These are phyloP conservation scores for Deinandra increscens DNA, from an alignment of 129 eudicot species.

Conservation along the genomic window DNA sequence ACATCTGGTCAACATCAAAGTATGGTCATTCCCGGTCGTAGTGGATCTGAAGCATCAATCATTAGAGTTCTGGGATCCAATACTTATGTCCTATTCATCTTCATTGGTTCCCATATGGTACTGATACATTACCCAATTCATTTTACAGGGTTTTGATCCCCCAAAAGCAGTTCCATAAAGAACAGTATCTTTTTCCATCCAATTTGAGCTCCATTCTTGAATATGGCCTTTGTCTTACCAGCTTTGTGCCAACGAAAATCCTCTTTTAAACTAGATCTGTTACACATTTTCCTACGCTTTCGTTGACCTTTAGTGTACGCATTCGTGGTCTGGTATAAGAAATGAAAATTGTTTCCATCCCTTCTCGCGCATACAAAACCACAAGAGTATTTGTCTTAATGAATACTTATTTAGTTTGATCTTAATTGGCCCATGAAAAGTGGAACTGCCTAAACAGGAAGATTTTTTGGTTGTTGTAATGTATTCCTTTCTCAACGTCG, in stretches of 20 bases:
- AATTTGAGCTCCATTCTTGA: conserved; percentile 50
- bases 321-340: conserved; percentile 62
- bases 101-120: conserved; percentile 71
- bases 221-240: conserved; percentile 71
- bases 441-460: conserved; percentile 59
- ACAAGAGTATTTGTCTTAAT: not conserved
- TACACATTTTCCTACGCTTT: conserved; percentile 70
- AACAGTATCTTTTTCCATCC: conserved; percentile 86
- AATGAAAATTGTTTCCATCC: conserved; percentile 74
- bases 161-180: conserved; percentile 43
- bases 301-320: conserved; percentile 76
- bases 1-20: no score
- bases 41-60: conserved; percentile 46
- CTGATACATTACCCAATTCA: conserved; percentile 92
- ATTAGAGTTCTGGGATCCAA: conserved; percentile 61
- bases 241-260: conserved; percentile 93
- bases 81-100: conserved; percentile 59
- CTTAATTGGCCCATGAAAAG: not conserved
- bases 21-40: conserved; percentile 46
- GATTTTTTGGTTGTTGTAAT: conserved; percentile 80
- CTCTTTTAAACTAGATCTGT: conserved; percentile 12
- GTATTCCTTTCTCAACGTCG: conserved; percentile 62
- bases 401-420: not conserved
- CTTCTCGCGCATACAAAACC: conserved; percentile 54
- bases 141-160: conserved; percentile 59